phyloP scores from a whole-genome alignment of 1,139 yeast genomes.

The Sugiyamaella castrensis region DNA sequence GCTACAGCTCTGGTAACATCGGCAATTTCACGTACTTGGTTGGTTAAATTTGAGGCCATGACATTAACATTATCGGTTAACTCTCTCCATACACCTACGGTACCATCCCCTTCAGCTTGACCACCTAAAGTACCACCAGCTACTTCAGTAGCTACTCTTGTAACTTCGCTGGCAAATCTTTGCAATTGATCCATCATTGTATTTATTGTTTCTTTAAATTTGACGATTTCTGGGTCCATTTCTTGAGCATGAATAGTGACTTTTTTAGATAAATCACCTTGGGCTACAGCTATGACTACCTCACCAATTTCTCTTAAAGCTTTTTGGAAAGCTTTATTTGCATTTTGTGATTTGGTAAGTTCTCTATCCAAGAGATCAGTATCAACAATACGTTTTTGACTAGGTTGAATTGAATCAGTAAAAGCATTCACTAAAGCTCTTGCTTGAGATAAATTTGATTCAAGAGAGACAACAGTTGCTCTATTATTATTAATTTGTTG shows the following conservation, averaged over 20 bases:
- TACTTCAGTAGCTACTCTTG: constrained; percentile 83
- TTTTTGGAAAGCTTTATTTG: constrained; percentile 72
- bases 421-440: constrained; percentile 38
- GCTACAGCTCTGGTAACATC: constrained; percentile 87
- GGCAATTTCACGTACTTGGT: constrained; percentile 81
- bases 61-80: constrained; percentile 81
- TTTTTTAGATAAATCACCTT: constrained; percentile 78
- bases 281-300: constrained; percentile 78
- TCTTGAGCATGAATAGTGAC: constrained; percentile 71
- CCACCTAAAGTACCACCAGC: constrained; percentile 90
- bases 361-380: constrained; percentile 39
- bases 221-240: constrained; percentile 66
- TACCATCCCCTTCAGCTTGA: constrained; percentile 77
- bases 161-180: constrained; percentile 77
- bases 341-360: constrained; percentile 55
- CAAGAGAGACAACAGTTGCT: constrained; percentile 39
- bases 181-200: constrained; percentile 87
- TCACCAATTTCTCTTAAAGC: constrained; percentile 78
- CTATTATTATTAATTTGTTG: constrained; percentile 39
- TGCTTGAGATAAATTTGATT: constrained; percentile 38
- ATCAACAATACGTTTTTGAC: constrained; percentile 34
- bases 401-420: constrained; percentile 38
- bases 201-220: constrained; percentile 77
- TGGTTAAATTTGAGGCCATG: constrained; percentile 82
- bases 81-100: constrained; percentile 84